Evolutionary conservation across 768 basidiomycete species (phyloP), one percentile per base, ranked within the genome.

Genomic region (Leccinum truebloodii): DNA sequence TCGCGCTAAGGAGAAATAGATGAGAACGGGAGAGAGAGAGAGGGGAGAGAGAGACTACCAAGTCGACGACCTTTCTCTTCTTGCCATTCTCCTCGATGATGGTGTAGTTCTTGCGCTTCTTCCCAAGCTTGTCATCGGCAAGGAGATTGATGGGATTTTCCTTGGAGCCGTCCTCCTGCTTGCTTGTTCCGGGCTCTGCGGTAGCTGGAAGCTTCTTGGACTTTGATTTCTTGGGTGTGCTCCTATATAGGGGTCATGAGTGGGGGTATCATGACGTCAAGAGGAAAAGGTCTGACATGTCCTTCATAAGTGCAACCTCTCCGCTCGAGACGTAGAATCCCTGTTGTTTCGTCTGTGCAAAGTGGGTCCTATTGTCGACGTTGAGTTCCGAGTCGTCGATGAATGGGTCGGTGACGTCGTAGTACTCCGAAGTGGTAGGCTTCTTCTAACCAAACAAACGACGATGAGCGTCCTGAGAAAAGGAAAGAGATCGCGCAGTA

Each of bases 351-450:
- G 95, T 96, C 73, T 93, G 88, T 5, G 90, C 93, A 67, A 95
- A 91, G 76, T 84, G 93, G 2, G 90, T 94, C 5, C 96, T 88
- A 70, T 95, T 87, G 77, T 98, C 95, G 51, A 95, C 77, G 26
- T 86, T 88, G 58, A 96, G 79, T 70, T 98, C 96, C 2, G 94
- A 93, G 76, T 99, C 97, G 80, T 99, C 97, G 70, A 99, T 97
- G 78, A 98, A 98, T 0, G 93, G 90, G 76, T 99, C 97, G 0
- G 81, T 77, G 20, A 88, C 80, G 77, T 99, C 96, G 79, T 99
- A 99, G 68, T 94, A 92, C 70, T 90, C 92, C 22, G 85, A 76
- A 0, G 80, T 78, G 1, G 74, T 71, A 59, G 79, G 83, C 69
- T 86, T 87, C 72, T 80, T 78, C 78, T 81, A 63, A 51, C 35